These are phyloP conservation scores for Leccinum disarticulatum DNA, from an alignment of 768 basidiomycete species.

Conservation along the genomic window DNA sequence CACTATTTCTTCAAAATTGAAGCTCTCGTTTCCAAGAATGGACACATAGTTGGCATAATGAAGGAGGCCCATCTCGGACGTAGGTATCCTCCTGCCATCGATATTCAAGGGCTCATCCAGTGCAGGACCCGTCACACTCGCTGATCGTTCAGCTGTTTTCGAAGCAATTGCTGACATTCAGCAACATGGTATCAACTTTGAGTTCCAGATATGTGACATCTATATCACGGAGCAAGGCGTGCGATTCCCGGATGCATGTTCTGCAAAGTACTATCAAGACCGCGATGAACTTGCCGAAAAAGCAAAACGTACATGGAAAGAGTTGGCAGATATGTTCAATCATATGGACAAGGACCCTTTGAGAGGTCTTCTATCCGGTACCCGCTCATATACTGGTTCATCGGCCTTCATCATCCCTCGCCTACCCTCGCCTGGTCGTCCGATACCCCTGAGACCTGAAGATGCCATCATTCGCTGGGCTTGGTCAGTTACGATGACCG, in stretches of 20 bases:
- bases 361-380: background rate
- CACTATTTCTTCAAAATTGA: constrained; percentile 31
- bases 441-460: constrained; percentile 17
- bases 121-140: constrained; percentile 21
- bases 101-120: constrained; percentile 7
- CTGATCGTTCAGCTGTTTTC: constrained; percentile 30
- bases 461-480: constrained; percentile 20
- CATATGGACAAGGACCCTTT: constrained; percentile 7
- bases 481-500: constrained; percentile 23
- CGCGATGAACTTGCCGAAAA: constrained; percentile 26
- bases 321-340: constrained; percentile 22
- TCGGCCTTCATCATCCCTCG: constrained; percentile 26
- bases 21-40: constrained; percentile 33
- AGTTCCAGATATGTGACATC: constrained; percentile 22
- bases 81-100: constrained; percentile 6
- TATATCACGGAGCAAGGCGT: constrained; percentile 31
- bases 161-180: constrained; percentile 34
- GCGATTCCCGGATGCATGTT: constrained; percentile 26
- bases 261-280: constrained; percentile 19
- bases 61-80: constrained; percentile 30
- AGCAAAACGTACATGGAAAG: constrained; percentile 20
- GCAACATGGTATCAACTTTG: constrained; percentile 27
- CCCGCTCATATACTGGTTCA: constrained; percentile 7
- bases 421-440: constrained; percentile 24
- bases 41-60: constrained; percentile 32